These are phyloP conservation scores for Coriaria nepalensis DNA, from an alignment of 306 rosid species.

Conservation along the genomic window DNA sequence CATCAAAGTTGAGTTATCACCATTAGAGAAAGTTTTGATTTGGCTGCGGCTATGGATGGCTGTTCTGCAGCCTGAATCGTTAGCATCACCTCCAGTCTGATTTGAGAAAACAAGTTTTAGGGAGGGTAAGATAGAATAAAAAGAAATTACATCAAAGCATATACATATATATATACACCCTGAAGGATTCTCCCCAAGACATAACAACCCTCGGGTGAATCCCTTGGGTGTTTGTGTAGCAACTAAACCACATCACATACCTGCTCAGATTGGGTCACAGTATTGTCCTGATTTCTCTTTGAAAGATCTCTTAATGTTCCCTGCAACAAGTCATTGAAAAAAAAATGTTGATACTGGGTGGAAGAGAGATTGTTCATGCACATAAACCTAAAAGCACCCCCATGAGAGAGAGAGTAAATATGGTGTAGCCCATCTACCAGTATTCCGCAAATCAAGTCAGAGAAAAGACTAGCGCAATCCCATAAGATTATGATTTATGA, in stretches of 20 bases:
- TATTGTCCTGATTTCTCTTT: slow-evolving; percentile 55
- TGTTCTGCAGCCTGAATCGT: slow-evolving; percentile 34
- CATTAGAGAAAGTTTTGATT: slow-evolving; percentile 34
- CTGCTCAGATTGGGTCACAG: slow-evolving; percentile 33
- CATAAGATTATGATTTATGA: no score
- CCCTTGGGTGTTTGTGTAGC: no score
- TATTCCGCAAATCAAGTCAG: no score
- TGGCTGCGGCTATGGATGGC: slow-evolving; percentile 27
- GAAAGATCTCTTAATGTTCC: slow-evolving; percentile 76
- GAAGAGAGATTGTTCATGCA: not conserved
- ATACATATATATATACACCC: not conserved
- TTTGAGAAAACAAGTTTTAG: not conserved
- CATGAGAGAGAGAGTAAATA: no score
- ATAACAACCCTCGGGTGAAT: no score
- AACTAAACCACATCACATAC: slow-evolving; percentile 16
- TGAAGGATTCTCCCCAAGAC: no score
- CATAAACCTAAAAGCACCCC: not conserved
- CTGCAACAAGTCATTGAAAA: slow-evolving; percentile 28
- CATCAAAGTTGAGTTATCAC: slow-evolving; percentile 42
- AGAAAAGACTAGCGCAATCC: no score
- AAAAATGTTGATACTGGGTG: not conserved
- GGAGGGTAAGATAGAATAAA: not conserved
- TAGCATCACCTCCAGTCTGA: slow-evolving; percentile 49
- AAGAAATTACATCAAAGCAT: not conserved
- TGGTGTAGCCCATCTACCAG: no score